Evolutionary conservation across 2,329 filamentous ascomycete genomes (phyloP), one percentile per base, ranked within the genome.

Genomic region (Colletotrichum cereale): DNA sequence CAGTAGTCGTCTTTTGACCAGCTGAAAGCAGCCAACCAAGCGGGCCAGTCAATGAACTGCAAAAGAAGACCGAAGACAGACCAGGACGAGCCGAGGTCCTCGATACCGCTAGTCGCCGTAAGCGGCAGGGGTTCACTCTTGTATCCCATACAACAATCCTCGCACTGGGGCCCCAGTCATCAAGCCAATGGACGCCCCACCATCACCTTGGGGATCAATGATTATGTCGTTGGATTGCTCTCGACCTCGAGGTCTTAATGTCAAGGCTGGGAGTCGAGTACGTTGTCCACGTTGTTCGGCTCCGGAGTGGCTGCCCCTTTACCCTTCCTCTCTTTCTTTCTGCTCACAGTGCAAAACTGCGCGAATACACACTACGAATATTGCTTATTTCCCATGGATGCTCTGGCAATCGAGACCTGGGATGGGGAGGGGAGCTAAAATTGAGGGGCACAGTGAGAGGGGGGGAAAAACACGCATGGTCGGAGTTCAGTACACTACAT

Each of bases 91-190:
- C 65, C 68, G 65, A 71, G 68, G 65, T 68, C 44, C 5, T 63
- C 16, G 60, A 55, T 71, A 55, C 68, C 58, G 58, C 68, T 68
- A 68, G 69, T 68, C 58, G 44, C 53, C 58, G 65, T 68, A 63
- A 53, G 58, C 42, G 56, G 38, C 69, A 64, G 65, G 60, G 69
- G 31, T 58, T 38, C 47, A 38, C 40, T 34, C 38, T 47, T 60
- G 58, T 63, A 47, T 65, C 53, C 21, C 47, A 48, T 53, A 26
- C 44, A 58, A 53, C 21, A 24, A 5, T 70, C 36, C 60, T 76
- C 71, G 76, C 75, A 76, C 76, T 77, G 74, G 73, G 76, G 74
- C 53, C 57, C 58, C 62, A 62, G 58, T 66, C 48, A 62, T 31
- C 53, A 34, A 65, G 60, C 29, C 48, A 53, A 56, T 31, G 64